phyloP scores from a whole-genome alignment of 2,329 filamentous ascomycete genomes.

The Fusarium paranaense region DNA sequence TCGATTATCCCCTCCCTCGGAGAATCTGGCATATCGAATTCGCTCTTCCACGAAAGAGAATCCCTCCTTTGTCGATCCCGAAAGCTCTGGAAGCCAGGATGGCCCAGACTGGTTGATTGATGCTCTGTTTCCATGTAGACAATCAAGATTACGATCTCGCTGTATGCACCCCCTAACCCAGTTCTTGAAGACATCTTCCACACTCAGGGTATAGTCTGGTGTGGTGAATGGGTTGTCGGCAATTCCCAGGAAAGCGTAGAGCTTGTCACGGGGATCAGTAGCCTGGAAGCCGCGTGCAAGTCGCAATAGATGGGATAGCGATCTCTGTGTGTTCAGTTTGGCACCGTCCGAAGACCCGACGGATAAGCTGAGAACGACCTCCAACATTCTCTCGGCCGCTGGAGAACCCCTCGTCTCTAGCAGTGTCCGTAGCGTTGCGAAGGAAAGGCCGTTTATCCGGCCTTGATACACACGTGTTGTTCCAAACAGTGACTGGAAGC shows the following conservation, averaged over 20 bases:
- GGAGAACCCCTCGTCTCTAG: not conserved
- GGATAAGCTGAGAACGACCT: not conserved
- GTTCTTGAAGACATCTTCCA: not conserved
- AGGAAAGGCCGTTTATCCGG: not conserved
- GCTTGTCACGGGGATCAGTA: not conserved
- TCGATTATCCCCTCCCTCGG: not conserved
- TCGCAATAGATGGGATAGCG: not conserved
- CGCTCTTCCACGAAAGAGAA: not conserved
- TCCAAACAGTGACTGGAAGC: not conserved
- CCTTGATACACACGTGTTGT: not conserved
- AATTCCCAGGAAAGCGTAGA: not conserved
- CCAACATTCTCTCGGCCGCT: not conserved
- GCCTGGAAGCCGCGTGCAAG: not conserved
- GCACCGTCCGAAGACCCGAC: not conserved
- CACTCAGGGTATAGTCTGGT: not conserved
- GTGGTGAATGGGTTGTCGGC: not conserved
- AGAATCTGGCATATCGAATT: not conserved
- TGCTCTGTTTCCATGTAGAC: not conserved
- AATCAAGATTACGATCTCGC: not conserved
- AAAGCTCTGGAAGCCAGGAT: not conserved
- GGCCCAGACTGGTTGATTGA: not conserved
- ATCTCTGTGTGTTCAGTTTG: not conserved
- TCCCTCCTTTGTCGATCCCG: not conserved
- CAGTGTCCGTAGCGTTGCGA: not conserved
- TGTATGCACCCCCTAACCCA: not conserved